These are phyloP conservation scores for Pouteria campechiana DNA, from an alignment of 179 eudicot genomes.

Conservation along the genomic window DNA sequence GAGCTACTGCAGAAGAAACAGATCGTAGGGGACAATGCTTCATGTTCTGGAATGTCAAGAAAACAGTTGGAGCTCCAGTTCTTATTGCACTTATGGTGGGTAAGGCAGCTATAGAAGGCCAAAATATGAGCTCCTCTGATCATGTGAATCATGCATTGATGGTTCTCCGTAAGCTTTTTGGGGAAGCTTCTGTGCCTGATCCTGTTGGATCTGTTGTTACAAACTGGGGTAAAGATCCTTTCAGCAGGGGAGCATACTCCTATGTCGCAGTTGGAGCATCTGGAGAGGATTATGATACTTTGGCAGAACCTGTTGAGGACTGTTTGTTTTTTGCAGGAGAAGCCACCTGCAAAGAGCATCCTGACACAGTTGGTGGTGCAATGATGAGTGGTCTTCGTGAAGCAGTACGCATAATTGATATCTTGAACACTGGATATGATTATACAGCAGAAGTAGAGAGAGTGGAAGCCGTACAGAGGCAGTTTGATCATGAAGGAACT, in stretches of 20 bases:
- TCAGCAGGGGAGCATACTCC: slow-evolving; percentile 93
- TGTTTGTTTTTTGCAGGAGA: slow-evolving; percentile 98
- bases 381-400: slow-evolving; percentile 99
- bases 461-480: slow-evolving; percentile 67
- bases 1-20: slow-evolving; percentile 88
- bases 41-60: slow-evolving; percentile 98
- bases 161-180: slow-evolving; percentile 83
- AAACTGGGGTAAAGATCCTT: slow-evolving; percentile 98
- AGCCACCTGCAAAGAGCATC: slow-evolving; percentile 99
- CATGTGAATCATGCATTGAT: slow-evolving; percentile 71
- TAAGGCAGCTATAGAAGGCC: slow-evolving; percentile 89
- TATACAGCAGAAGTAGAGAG: slow-evolving; percentile 86
- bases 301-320: slow-evolving; percentile 85
- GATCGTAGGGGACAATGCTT: slow-evolving; percentile 80
- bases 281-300: slow-evolving; percentile 92
- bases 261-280: slow-evolving; percentile 96
- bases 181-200: slow-evolving; percentile 59
- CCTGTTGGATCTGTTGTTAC: slow-evolving; percentile 93
- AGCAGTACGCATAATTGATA: slow-evolving; percentile 88
- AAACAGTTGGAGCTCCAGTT: slow-evolving; percentile 94
- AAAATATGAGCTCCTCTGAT: slow-evolving; percentile 42
- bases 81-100: slow-evolving; percentile 95
- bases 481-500: slow-evolving; percentile 56
- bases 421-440: slow-evolving; percentile 68
- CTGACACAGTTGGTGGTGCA: slow-evolving; percentile 99